These are phyloP conservation scores for Artemisia annua DNA, from an alignment of 129 eudicot species.

Conservation along the genomic window DNA sequence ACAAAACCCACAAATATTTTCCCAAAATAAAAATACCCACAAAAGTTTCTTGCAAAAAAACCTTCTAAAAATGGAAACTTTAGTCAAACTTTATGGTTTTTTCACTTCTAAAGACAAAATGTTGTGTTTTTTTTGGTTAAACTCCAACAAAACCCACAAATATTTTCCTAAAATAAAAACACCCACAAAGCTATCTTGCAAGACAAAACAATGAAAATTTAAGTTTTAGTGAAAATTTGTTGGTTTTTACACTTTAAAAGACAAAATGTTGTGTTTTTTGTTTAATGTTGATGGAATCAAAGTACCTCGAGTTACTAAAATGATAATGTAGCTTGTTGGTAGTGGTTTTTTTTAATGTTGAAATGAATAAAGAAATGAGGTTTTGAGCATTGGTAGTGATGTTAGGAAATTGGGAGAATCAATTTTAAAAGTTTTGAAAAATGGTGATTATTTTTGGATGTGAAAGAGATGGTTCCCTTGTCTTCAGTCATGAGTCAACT, in stretches of 20 bases:
- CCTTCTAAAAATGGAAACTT: background rate
- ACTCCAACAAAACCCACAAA: too few relatives aligned
- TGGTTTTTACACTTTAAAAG: slow-evolving; percentile 18
- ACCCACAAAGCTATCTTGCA: slow-evolving; percentile 21
- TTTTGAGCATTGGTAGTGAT: slow-evolving; percentile 26
- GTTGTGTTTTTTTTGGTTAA: background rate
- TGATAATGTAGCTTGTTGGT: slow-evolving; percentile 24
- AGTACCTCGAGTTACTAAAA: slow-evolving; percentile 42
- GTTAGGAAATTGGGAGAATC: slow-evolving; percentile 35
- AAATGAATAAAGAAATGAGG: slow-evolving; percentile 31
- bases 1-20: slow-evolving; percentile 16
- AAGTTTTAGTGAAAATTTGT: background rate
- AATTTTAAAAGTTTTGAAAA: slow-evolving; percentile 26
- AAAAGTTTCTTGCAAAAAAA: slow-evolving; percentile 25
- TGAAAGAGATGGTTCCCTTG: slow-evolving; percentile 35
- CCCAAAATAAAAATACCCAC: slow-evolving; percentile 10
- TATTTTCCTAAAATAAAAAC: background rate
- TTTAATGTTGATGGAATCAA: slow-evolving; percentile 34
- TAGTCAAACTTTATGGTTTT: slow-evolving; percentile 16
- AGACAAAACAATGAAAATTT: background rate
- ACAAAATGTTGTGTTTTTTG: slow-evolving; percentile 32
- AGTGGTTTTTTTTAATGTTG: slow-evolving; percentile 27
- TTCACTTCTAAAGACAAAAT: slow-evolving; percentile 15
- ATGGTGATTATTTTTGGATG: slow-evolving; percentile 30
- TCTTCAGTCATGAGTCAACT: slow-evolving; percentile 30